phyloP scores from a whole-genome alignment of 495 filamentous ascomycete species.

The Penicillium pulvis region DNA sequence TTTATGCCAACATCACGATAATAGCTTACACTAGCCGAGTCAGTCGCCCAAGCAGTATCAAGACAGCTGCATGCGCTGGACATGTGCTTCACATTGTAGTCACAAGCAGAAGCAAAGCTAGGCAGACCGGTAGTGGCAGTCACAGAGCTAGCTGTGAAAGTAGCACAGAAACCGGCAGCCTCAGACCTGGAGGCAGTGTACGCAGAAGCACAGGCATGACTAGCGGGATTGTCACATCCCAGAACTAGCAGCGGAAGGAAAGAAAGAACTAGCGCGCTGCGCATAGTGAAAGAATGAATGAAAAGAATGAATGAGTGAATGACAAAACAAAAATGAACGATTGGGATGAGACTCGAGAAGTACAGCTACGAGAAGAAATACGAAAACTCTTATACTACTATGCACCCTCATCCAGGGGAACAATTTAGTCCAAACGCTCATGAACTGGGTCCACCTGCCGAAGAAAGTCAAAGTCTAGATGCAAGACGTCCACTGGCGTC shows the following conservation, averaged over 20 bases:
- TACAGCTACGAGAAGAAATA: not conserved
- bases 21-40: slow-evolving; percentile 9
- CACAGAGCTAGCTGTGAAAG: slow-evolving; percentile 32
- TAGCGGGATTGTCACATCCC: slow-evolving; percentile 31
- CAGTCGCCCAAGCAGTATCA: slow-evolving; percentile 24
- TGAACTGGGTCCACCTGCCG: not conserved
- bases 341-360: not conserved
- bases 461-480: not conserved
- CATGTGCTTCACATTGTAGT: slow-evolving; percentile 28
- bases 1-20: not conserved
- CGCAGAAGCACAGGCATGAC: slow-evolving; percentile 32
- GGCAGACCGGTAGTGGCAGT: slow-evolving; percentile 31
- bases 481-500: not conserved
- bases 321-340: slow-evolving; percentile 2
- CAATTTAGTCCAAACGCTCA: slow-evolving; percentile 1
- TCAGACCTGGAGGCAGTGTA: slow-evolving; percentile 31
- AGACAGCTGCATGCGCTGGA: slow-evolving; percentile 37
- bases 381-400: not conserved
- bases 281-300: slow-evolving; percentile 31
- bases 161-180: slow-evolving; percentile 32
- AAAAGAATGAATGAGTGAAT: slow-evolving; percentile 11
- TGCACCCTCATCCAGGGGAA: not conserved
- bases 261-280: slow-evolving; percentile 34
- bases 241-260: slow-evolving; percentile 28
- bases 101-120: slow-evolving; percentile 27